Evolutionary conservation across 768 basidiomycete genomes (phyloP).

Genomic region (Mycena filopes): DNA sequence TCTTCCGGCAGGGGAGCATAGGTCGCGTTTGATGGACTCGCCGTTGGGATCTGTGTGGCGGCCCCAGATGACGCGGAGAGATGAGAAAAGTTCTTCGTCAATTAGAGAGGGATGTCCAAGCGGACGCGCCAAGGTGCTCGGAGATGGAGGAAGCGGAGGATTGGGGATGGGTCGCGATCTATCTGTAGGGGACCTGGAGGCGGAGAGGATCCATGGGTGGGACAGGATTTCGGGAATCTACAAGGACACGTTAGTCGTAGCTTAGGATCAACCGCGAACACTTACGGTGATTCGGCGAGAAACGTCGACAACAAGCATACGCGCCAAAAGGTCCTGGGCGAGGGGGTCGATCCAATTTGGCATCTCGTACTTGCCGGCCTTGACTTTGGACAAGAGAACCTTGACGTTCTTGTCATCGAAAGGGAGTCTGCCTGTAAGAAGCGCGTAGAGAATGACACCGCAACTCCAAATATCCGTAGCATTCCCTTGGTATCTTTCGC

Average conservation of each 20-base stretch:
- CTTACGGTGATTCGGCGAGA: conserved; percentile 81
- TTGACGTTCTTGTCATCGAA: conserved; percentile 93
- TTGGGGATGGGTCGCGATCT: conserved; percentile 40
- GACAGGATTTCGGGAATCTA: conserved; percentile 88
- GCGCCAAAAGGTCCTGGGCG: conserved; percentile 83
- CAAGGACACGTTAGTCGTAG: conserved; percentile 2
- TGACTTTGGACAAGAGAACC: conserved; percentile 85
- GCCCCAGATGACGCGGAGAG: conserved; percentile 86
- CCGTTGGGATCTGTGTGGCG: conserved; percentile 68
- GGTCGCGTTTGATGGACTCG: conserved; percentile 68
- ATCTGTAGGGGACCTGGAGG: conserved; percentile 43
- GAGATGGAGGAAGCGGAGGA: conserved; percentile 67
- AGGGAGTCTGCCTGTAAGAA: conserved; percentile 90
- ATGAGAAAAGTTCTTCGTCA: conserved; percentile 80
- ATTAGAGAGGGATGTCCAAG: conserved; percentile 75
- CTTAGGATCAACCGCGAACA: conserved; percentile 22
- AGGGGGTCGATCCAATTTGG: conserved; percentile 84
- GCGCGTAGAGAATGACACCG: conserved; percentile 91
- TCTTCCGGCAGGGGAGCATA: conserved; percentile 74
- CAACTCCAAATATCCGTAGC: conserved; percentile 98
- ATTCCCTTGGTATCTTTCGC: conserved; percentile 87
- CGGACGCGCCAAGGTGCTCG: conserved; percentile 75
- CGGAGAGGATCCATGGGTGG: conserved; percentile 84
- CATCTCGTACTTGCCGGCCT: conserved; percentile 85
- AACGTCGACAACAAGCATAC: conserved; percentile 92